A percentile compares a stretch with the other conserved stretches of the same genome.
phyloP scores from a whole-genome alignment of 139 green algal genomes.

The Trebouxia sp. region DNA sequence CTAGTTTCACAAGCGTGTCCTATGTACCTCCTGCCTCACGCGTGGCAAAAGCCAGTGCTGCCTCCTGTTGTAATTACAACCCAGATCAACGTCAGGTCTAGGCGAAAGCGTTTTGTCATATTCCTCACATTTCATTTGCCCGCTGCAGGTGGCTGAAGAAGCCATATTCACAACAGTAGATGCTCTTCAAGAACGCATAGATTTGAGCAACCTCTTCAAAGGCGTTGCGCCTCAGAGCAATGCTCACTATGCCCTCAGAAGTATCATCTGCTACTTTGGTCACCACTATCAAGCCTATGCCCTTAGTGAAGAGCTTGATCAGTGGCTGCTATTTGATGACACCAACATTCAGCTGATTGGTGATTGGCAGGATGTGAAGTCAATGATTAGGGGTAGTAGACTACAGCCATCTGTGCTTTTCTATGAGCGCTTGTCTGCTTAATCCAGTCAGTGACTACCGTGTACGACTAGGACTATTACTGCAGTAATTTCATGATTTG shows the following conservation, averaged over 20 bases:
- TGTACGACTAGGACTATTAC: no score
- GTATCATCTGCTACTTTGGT: slow-evolving; percentile 67
- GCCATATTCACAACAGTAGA: slow-evolving; percentile 54
- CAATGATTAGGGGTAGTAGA: slow-evolving; percentile 44
- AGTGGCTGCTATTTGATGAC: slow-evolving; percentile 85
- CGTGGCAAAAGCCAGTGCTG: no score
- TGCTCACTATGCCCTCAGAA: slow-evolving; percentile 40
- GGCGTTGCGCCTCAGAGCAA: slow-evolving; percentile 20
- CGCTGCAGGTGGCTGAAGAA: slow-evolving; percentile 47
- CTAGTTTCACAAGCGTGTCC: no score
- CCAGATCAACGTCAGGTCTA: no score
- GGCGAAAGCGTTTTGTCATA: no score
- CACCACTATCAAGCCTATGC: slow-evolving; percentile 79
- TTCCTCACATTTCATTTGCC: background rate
- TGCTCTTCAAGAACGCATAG: slow-evolving; percentile 51
- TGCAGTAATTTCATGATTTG: no score
- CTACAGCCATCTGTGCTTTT: slow-evolving; percentile 77
- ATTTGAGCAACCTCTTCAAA: slow-evolving; percentile 55
- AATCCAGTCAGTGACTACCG: background rate
- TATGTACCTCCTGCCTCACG: no score
- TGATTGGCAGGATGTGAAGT: slow-evolving; percentile 60
- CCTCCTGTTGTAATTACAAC: no score
- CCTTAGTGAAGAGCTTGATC: slow-evolving; percentile 60
- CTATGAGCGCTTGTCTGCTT: slow-evolving; percentile 45
- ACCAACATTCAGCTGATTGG: slow-evolving; percentile 61